Evolutionary conservation across 1,284 basidiomycete genomes (phyloP), one percentile per base, ranked within the genome.

Genomic region (Trichosporon sp.): DNA sequence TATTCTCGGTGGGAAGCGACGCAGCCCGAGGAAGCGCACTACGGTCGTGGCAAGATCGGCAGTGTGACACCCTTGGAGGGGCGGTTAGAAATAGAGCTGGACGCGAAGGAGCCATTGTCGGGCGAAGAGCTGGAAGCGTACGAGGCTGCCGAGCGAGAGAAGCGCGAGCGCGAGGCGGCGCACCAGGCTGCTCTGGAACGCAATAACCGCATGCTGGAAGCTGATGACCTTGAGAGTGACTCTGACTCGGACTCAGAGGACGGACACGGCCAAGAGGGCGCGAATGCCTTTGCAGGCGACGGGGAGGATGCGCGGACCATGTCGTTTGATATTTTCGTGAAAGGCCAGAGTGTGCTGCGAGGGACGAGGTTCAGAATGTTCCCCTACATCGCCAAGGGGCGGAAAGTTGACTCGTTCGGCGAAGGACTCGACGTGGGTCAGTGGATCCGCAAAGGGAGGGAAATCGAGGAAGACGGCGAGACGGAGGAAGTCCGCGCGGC

Each of bases 271-370:
- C 60, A 69, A 4, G 73, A 74, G 57, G 72, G 62, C 11, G 74
- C 70, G 32, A 73, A 76, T 58, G 71, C 72, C 1, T 73, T 71
- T 56, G 76, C 72, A 3, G 73, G 73, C 21, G 71, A 72, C 77
- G 82, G 81, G 56, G 79, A 77, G 71, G 70, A 75, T 52, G 62
- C 74, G 58, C 64, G 74, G 63, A 70, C 75, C 59, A 83, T 95
- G 65, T 93, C 91, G 2, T 98, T 90, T 73, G 95, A 99, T 78
- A 96, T 99, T 71, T 99, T 93, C 79, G 84, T 99, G 68, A 96
- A 95, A 77, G 96, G 95, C 6, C 91, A 95, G 73, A 88, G 93
- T 36, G 34, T 87, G 84, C 61, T 84, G 82, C 31, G 88, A 87
- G 65, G 61, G 3, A 73, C 85, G 5, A 66, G 95, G 46, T 98